Evolutionary conservation across 148 eudicot species (phyloP), one percentile per base, ranked within the genome.

Genomic region (Rhododendron kiyosumense): DNA sequence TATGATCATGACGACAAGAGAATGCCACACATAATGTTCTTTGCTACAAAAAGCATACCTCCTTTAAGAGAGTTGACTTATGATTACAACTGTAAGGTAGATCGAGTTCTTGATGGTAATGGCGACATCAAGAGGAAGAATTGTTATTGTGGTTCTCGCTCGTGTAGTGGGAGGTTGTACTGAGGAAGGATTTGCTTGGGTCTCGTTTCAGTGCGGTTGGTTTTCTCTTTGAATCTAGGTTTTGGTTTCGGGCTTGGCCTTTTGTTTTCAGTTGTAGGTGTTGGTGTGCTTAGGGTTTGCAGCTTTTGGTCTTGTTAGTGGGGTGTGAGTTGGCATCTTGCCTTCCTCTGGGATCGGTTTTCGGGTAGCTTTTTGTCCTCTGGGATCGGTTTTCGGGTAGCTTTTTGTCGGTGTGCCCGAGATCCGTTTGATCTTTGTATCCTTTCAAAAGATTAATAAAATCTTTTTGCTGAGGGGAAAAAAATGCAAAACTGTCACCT

Each of bases 21-120:
- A 79, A 78, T 88, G 83, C 86, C 91, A 4, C 91, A 86, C 14
- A 75, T 91, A 30, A 88, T 89, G 91, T 78, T 90, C 57, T 88
- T 91, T 59, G 89, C 89, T 24, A 38, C 85, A 2, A 75, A 83
- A 38, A 32, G 76, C n/a, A 88, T 89, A 52, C 85, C 75, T 18
- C 89, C 90, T 30, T 51, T 67, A 22, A 69, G 30, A 69, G 91
- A 88, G 80, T 83, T 89, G 74, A 85, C 87, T 15, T 88, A 87
- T 41, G 85, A 90, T 84, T 88, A 89, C 54, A 88, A 88, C 30
- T 89, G 88, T 45, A 81, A 83, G 69, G 49, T 88, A n/a, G 88
- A 63, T 49, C 22, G 12, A 10, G 86, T 90, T 82, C 46, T 18
- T 45, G 89, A 90, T 82, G 67, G 48, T 3, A 83, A 90, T 83